Conservation (phyloP, 164 flowering plant genomes). For the Saururus chinensis region DNA sequence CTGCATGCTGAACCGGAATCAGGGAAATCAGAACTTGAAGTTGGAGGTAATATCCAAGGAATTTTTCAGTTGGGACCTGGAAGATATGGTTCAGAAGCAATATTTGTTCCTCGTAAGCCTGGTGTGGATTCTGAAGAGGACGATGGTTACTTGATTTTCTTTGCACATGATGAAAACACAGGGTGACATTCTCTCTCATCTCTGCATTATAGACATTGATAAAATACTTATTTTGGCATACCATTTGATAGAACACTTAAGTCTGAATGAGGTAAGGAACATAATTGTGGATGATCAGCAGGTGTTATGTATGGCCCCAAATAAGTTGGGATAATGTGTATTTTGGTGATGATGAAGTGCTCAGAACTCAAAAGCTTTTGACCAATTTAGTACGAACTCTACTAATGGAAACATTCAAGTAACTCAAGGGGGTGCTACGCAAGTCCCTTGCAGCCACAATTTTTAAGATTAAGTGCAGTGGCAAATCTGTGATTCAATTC, state of each 20-base stretch:
- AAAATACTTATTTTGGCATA: no score
- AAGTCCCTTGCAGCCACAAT: no score
- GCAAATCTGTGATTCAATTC: background rate
- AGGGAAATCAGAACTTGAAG: slow-evolving; percentile 62
- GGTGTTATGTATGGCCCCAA: no score
- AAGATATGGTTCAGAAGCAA: slow-evolving; percentile 90
- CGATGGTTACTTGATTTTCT: slow-evolving; percentile 90
- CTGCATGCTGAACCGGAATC: slow-evolving; percentile 68
- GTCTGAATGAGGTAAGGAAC: no score
- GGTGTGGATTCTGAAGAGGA: slow-evolving; percentile 78
- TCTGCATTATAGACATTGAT: background rate
- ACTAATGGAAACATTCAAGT: no score
- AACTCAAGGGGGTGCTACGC: no score
- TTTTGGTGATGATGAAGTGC: background rate
- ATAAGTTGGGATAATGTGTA: background rate
- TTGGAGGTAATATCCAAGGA: slow-evolving; percentile 88
- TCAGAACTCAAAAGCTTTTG: background rate
- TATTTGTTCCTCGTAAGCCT: slow-evolving; percentile 75
- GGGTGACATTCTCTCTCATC: slow-evolving; percentile 40
- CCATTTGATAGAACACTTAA: no score
- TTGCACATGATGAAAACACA: slow-evolving; percentile 75
- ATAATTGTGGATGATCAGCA: no score
- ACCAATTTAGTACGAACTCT: no score
- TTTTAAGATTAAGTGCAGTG: background rate
- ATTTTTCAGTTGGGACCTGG: slow-evolving; percentile 71